Conservation (phyloP, 1,284 basidiomycete genomes). For the Athelia sp. region DNA sequence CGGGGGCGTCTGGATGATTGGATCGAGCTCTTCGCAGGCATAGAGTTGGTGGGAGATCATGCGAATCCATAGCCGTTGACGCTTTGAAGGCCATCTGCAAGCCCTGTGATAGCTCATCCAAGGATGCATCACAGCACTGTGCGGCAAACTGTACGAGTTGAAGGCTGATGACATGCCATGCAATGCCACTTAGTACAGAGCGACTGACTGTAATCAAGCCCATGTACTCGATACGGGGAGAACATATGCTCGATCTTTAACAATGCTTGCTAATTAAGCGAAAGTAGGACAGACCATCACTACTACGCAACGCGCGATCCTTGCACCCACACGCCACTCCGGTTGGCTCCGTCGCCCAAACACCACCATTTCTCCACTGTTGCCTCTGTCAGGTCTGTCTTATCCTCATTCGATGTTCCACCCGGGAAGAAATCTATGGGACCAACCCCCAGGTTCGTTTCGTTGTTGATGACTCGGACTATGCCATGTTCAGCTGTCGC, state of each 20-base stretch:
- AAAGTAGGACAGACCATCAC: too few species aligned
- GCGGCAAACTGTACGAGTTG: too few species aligned
- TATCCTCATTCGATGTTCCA: conserved; percentile 9
- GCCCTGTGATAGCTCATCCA: too few species aligned
- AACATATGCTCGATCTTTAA: too few species aligned
- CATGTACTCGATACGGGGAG: too few species aligned
- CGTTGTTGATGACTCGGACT: conserved; percentile 49
- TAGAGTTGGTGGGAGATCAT: conserved; percentile 13
- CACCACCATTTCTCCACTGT: conserved; percentile 88
- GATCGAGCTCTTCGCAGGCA: conserved; percentile 12
- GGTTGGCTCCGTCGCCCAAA: conserved; percentile 65
- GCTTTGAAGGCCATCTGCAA: too few species aligned
- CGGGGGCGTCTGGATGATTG: conserved; percentile 12
- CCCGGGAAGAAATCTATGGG: conserved; percentile 62
- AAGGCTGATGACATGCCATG: too few species aligned
- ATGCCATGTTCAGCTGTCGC: conserved; percentile 1
- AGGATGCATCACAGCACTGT: too few species aligned
- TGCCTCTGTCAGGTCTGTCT: conserved; percentile 37
- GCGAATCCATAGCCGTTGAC: too few species aligned
- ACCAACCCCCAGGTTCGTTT: conserved; percentile 42
- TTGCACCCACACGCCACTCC: conserved; percentile 69
- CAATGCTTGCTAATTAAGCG: too few species aligned
- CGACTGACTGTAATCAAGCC: too few species aligned
- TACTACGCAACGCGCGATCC: conserved; percentile 29
- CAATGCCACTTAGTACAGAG: too few species aligned